phyloP scores from a whole-genome alignment of 176 grass and related monocot genomes.

The Oryza longistaminata region DNA sequence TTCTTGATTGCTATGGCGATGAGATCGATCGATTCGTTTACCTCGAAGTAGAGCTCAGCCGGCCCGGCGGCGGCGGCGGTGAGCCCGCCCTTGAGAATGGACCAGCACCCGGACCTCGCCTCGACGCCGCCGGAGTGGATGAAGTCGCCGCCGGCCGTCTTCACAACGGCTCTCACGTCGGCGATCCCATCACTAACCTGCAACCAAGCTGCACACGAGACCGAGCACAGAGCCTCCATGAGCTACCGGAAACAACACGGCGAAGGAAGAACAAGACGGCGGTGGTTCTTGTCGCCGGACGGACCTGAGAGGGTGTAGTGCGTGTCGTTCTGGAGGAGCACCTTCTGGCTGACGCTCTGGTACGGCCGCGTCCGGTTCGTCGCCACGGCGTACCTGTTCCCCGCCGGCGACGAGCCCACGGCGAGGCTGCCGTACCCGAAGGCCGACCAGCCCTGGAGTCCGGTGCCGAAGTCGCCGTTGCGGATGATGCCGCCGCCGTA shows the following conservation, averaged over 20 bases:
- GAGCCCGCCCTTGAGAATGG: constrained; percentile 87
- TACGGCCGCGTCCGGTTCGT: constrained; percentile 44
- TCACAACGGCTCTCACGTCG: constrained; percentile 63
- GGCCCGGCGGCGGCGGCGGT: constrained; percentile 58
- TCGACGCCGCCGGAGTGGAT: constrained; percentile 54
- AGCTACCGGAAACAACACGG: not conserved
- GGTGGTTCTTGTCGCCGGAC: not conserved
- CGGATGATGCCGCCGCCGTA: constrained; percentile 85
- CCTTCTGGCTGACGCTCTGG: constrained; percentile 78
- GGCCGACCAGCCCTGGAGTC: constrained; percentile 56
- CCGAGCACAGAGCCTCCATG: not conserved
- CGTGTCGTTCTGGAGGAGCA: constrained; percentile 65
- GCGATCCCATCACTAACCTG: constrained; percentile 55
- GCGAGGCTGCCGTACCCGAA: constrained; percentile 49
- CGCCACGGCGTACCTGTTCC: constrained; percentile 60
- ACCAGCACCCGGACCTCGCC: constrained; percentile 77
- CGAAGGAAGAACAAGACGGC: not conserved
- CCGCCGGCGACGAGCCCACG: constrained; percentile 42
- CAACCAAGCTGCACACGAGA: constrained; percentile 62
- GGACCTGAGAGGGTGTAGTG: constrained; percentile 83
- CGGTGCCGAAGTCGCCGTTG: constrained; percentile 64
- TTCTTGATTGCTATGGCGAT: not conserved
- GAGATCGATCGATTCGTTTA: not conserved
- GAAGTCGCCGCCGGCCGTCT: constrained; percentile 47
- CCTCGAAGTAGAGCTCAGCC: constrained; percentile 80